These are phyloP conservation scores for Cercospora citrullina DNA, from an alignment of 2,329 filamentous ascomycete genomes.

Conservation along the genomic window DNA sequence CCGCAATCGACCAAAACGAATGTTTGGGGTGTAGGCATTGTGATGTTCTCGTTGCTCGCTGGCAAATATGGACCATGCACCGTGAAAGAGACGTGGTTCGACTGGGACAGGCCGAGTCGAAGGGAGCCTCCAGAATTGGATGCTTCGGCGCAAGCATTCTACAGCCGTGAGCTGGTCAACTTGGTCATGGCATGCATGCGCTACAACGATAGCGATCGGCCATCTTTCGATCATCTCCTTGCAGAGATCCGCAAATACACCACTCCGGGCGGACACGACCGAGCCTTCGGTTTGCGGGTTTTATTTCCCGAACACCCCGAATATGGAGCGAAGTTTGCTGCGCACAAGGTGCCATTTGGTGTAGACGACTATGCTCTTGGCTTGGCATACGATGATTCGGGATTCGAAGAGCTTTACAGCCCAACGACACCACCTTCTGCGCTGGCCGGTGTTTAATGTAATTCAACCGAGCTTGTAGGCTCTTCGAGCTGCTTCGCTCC, in stretches of 20 bases:
- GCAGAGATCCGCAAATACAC: slow-evolving; percentile 2
- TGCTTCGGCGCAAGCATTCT: neutral
- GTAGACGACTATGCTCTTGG: slow-evolving; percentile 1
- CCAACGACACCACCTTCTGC: neutral
- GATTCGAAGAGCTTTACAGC: neutral
- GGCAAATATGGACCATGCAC: slow-evolving; percentile 1
- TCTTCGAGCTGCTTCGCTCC: slow-evolving; percentile 68
- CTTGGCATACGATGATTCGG: slow-evolving; percentile 2
- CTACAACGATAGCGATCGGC: slow-evolving; percentile 8
- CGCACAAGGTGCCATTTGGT: neutral
- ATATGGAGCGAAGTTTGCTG: neutral
- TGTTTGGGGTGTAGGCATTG: slow-evolving; percentile 22
- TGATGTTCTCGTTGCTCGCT: slow-evolving; percentile 16
- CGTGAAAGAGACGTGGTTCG: neutral
- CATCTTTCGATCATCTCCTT: slow-evolving; percentile 14
- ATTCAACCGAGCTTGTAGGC: slow-evolving; percentile 58
- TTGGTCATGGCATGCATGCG: slow-evolving; percentile 12
- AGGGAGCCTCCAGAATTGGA: neutral
- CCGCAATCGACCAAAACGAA: slow-evolving; percentile 18
- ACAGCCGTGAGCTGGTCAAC: slow-evolving; percentile 8
- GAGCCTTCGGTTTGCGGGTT: neutral
- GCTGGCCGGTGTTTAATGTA: neutral
- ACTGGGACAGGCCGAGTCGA: neutral
- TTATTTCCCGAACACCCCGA: neutral
- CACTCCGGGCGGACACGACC: neutral